Conservation (phyloP, 768 basidiomycete genomes). For the Clathrus columnatus region DNA sequence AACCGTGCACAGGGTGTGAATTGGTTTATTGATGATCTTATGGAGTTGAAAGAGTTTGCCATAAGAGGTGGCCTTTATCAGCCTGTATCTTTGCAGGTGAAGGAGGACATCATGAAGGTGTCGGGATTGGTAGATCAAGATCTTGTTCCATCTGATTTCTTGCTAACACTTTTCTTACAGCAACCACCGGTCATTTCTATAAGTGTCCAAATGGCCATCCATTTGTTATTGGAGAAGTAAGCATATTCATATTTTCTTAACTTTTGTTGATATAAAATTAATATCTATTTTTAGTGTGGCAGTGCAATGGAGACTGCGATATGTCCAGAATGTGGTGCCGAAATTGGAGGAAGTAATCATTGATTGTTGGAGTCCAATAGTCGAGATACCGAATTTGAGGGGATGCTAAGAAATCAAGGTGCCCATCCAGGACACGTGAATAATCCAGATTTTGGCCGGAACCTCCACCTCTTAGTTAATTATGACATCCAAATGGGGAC, state of each 20-base stretch:
- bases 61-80: constrained; percentile 38
- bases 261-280: not conserved
- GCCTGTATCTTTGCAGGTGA: constrained; percentile 45
- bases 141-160: no score
- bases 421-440: no score
- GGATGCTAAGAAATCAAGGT: constrained; percentile 28
- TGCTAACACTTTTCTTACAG: constrained; percentile 21
- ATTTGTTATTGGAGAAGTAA: constrained; percentile 56
- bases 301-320: constrained; percentile 38
- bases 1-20: no score
- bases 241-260: constrained; percentile 28
- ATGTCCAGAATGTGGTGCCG: constrained; percentile 52
- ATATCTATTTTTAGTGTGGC: constrained; percentile 32
- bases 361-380: constrained; percentile 34
- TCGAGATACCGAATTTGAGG: constrained; percentile 38
- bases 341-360: constrained; percentile 44
- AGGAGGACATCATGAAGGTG: constrained; percentile 39
- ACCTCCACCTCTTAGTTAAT: no score
- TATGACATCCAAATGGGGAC: no score
- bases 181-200: constrained; percentile 26
- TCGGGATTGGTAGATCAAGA: no score
- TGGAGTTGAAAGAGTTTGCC: constrained; percentile 32
- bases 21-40: constrained; percentile 32
- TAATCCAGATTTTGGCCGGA: no score
- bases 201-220: constrained; percentile 46